Conservation (phyloP, 805 yeast species). For the Priceomyces medius region DNA sequence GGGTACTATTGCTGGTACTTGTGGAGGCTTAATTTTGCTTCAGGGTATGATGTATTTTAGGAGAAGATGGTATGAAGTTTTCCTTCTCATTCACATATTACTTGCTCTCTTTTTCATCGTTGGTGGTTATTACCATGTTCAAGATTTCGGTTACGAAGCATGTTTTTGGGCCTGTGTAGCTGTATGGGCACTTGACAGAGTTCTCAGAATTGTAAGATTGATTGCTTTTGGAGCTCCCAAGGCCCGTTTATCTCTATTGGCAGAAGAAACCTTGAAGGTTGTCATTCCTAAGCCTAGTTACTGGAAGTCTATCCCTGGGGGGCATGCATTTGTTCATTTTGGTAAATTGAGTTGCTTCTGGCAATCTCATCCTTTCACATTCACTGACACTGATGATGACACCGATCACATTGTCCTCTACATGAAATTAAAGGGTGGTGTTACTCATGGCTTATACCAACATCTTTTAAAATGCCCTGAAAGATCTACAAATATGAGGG, state of each 20-base stretch:
- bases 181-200: conserved; percentile 38
- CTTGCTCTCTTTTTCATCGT: conserved; percentile 41
- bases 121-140: conserved; percentile 47
- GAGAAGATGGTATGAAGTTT: conserved; percentile 37
- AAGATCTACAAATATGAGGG: conserved; percentile 24
- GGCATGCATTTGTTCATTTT: conserved; percentile 41
- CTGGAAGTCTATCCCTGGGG: conserved; percentile 41
- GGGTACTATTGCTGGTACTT: conserved; percentile 40
- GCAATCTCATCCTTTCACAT: conserved; percentile 46
- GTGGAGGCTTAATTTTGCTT: conserved; percentile 28
- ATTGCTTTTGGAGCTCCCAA: conserved; percentile 34
- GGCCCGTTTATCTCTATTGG: conserved; percentile 27
- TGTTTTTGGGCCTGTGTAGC: conserved; percentile 33
- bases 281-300: conserved; percentile 33
- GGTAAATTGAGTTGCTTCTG: conserved; percentile 34
- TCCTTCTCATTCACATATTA: conserved; percentile 32
- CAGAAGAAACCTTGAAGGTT: conserved; percentile 39
- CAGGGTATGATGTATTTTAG: conserved; percentile 36
- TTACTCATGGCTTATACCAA: conserved; percentile 31
- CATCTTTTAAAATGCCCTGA: conserved; percentile 28
- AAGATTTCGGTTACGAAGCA: conserved; percentile 30
- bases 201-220: conserved; percentile 27
- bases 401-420: conserved; percentile 25
- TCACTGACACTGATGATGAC: conserved; percentile 23
- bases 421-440: conserved; percentile 38